Base-by-base conservation (phyloP, 164 flowering plant species). In the Protea cynaroides region DNA sequence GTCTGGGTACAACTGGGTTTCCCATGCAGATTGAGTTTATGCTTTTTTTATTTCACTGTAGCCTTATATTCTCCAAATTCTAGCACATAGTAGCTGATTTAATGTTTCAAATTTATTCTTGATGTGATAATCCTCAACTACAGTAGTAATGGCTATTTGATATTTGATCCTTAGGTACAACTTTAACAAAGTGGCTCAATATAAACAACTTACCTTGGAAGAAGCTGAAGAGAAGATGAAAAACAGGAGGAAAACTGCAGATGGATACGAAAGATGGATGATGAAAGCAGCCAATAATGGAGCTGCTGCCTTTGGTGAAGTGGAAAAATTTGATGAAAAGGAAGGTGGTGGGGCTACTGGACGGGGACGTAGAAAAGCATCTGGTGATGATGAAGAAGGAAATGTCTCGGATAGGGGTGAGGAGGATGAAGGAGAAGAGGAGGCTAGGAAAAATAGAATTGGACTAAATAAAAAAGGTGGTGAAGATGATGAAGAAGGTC, bases 211-310 rank as follows among this genome's bases (percentile, higher is more conserved):
- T 63, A 94, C 99, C 4, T 71, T 94, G 78, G 99, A 91, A 73
- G 99, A 94, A 82, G 99, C 99, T 56, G 99, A 94, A 78, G 99
- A 91, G 76, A 91, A 89, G 79, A 91, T 94, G 88, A 94, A 80
- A 72, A 91, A 88, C 50, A 81, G 96, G 77, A 84, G 86, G 71
- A 94, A 80, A 73, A 86, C 88, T 58, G 92, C 96, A 1, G 94
- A 88, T 78, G 99, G 99, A n/a, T 91, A 88, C 76, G 60, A 86
- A 71, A 86, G 97, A 65, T 94, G 99, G 99, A 91, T 94, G 93
- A 94, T 94, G 99, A 94, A 91, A 76, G 87, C 86, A 10, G 96
- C 97, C 68, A 89, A 77, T 70, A 86, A 76, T 76, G 99, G 97
- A 55, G 63, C 97, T 72, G 93, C 96, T 68, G 93, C 96, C 38